Conservation (phyloP, 768 basidiomycete genomes). For the Clathrus columnatus region DNA sequence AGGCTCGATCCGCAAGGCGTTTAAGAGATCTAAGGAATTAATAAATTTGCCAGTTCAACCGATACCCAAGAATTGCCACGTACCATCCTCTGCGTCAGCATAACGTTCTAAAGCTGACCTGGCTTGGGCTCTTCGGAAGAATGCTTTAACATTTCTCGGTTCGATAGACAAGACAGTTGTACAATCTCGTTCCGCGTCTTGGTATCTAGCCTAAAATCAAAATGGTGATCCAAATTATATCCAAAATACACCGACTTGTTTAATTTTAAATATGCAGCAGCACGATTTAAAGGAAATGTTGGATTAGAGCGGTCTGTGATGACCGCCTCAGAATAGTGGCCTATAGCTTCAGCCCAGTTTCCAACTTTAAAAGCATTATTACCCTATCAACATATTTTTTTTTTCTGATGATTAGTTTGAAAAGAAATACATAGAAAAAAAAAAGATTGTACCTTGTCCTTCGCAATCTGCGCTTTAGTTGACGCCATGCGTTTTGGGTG, state of each 20-base stretch:
- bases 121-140: constrained; percentile 75
- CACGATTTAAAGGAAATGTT: constrained; percentile 81
- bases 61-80: background rate
- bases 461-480: constrained; percentile 5
- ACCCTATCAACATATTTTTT: constrained; percentile 42
- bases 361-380: constrained; percentile 79
- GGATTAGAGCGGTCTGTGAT: constrained; percentile 59
- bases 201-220: constrained; percentile 29
- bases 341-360: constrained; percentile 71
- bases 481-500: background rate
- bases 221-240: background rate
- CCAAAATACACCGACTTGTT: constrained; percentile 66
- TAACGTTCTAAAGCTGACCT: constrained; percentile 45
- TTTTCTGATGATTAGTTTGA: background rate
- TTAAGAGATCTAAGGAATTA: constrained; percentile 44
- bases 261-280: constrained; percentile 88
- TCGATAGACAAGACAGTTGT: constrained; percentile 49
- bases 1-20: constrained; percentile 54
- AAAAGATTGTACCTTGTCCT: constrained; percentile 1
- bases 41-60: background rate
- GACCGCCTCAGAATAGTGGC: constrained; percentile 78
- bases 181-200: constrained; percentile 80
- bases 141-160: constrained; percentile 61
- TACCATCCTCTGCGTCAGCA: constrained; percentile 57
- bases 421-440: background rate